These are phyloP conservation scores for Sarocladiaceae sp. DNA, from an alignment of 2,329 filamentous ascomycete genomes.

Conservation along the genomic window DNA sequence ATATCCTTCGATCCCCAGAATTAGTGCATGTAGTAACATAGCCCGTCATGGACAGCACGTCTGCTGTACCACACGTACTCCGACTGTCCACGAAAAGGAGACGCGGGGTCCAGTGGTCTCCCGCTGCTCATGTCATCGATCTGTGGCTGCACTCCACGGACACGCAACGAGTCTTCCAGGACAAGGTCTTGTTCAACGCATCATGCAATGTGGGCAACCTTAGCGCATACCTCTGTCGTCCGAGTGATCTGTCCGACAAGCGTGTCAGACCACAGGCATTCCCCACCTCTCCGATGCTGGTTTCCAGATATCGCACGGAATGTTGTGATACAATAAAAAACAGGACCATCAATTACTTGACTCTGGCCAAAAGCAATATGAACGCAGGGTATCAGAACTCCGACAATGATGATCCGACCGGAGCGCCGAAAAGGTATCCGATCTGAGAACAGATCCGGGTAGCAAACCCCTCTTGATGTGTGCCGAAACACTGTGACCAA, in stretches of 20 bases:
- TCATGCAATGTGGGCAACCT: constrained; percentile 5
- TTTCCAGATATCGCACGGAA: background rate
- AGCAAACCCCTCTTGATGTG: too few relatives aligned
- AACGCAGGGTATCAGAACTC: background rate
- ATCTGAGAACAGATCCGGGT: background rate
- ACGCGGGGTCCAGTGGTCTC: background rate
- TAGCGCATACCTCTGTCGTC: background rate
- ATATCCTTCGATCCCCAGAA: background rate
- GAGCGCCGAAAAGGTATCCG: background rate
- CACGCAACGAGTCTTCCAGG: too few relatives aligned
- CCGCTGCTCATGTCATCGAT: background rate
- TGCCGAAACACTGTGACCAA: too few relatives aligned
- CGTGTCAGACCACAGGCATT: background rate
- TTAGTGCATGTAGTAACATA: background rate
- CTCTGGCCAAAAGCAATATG: background rate
- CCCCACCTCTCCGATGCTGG: constrained; percentile 4
- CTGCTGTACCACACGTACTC: background rate
- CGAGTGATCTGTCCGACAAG: background rate
- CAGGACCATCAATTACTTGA: too few relatives aligned
- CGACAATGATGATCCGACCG: background rate
- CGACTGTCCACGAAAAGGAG: background rate
- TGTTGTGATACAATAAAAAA: background rate
- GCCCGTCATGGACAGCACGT: background rate
- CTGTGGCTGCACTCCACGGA: background rate
- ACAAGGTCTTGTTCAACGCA: too few relatives aligned